Percentiles rank a stretch among this genome's conserved stretches.
Evolutionary conservation across 805 yeast species (phyloP).

Genomic region (Spathaspora arborariae): DNA sequence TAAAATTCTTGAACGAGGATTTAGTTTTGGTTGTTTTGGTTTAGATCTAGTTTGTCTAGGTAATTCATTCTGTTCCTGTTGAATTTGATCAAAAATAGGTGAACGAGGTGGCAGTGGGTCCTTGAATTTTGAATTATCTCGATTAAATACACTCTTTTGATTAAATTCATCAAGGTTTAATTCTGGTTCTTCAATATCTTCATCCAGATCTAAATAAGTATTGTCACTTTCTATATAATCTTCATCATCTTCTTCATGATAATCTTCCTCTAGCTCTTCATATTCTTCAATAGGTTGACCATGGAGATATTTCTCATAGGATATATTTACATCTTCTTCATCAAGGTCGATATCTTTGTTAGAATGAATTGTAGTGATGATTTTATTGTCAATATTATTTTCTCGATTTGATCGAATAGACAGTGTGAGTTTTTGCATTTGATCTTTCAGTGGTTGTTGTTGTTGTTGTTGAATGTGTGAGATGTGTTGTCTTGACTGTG

Average conservation of each 20-base stretch:
- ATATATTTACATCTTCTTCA: constrained; percentile 5
- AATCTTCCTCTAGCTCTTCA: constrained; percentile 1
- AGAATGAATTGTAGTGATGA: neutral
- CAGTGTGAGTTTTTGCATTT: neutral
- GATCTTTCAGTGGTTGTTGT: neutral
- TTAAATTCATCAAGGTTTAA: neutral
- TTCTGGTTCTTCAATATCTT: constrained; percentile 4
- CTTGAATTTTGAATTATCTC: neutral
- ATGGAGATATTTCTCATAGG: constrained; percentile 2
- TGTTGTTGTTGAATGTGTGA: neutral
- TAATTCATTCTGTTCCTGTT: neutral
- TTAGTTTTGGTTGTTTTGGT: neutral
- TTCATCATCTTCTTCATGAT: constrained; percentile 11
- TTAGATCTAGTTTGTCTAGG: neutral
- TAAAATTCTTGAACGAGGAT: neutral
- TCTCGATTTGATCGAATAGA: neutral
- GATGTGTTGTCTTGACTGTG: neutral
- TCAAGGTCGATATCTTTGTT: neutral
- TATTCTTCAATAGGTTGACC: neutral
- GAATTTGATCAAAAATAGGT: neutral
- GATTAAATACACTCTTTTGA: constrained; percentile 2
- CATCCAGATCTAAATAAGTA: constrained; percentile 2
- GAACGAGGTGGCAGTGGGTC: neutral
- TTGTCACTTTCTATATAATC: constrained; percentile 2
- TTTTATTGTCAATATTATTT: neutral